Conservation (phyloP, 1,139 yeast species). For the Protomyces gravidus region DNA sequence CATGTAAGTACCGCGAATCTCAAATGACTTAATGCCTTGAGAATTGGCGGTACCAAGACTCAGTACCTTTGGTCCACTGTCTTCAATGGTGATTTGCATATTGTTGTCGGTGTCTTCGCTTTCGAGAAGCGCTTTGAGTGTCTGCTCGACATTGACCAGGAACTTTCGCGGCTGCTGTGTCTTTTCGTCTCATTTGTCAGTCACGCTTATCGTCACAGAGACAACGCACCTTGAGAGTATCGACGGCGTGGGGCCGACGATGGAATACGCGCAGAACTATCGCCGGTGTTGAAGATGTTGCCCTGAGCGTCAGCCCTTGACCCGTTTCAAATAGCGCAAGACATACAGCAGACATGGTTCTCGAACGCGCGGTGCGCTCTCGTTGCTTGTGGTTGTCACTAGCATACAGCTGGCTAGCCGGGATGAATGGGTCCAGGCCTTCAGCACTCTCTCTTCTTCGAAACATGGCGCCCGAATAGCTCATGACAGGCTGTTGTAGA, state of each 20-base stretch:
- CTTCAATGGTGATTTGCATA: conserved; percentile 86
- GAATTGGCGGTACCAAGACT: conserved; percentile 64
- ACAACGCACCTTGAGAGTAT: conserved; percentile 14
- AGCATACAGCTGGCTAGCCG: conserved; percentile 17
- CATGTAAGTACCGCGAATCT: conserved; percentile 86
- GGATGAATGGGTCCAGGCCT: conserved; percentile 13
- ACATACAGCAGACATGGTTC: conserved; percentile 16
- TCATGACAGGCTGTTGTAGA: too few relatives aligned
- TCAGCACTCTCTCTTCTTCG: neutral
- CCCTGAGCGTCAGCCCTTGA: too few relatives aligned
- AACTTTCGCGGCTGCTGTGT: conserved; percentile 48
- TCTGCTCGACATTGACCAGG: conserved; percentile 70
- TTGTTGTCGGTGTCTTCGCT: conserved; percentile 85
- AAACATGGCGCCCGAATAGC: neutral
- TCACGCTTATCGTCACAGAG: neutral
- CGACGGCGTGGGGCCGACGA: conserved; percentile 3
- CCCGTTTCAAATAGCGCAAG: too few relatives aligned
- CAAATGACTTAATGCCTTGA: conserved; percentile 41
- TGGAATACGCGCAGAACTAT: neutral
- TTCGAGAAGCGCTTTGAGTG: conserved; percentile 62
- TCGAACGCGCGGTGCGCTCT: conserved; percentile 14
- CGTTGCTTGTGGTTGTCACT: conserved; percentile 19
- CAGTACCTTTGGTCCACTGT: conserved; percentile 85
- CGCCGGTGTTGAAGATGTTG: neutral
- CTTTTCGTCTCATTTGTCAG: conserved; percentile 4